Evolutionary conservation across 441 rosid genomes (phyloP), one percentile per base, ranked within the genome.

Genomic region (Jatropha multifida): DNA sequence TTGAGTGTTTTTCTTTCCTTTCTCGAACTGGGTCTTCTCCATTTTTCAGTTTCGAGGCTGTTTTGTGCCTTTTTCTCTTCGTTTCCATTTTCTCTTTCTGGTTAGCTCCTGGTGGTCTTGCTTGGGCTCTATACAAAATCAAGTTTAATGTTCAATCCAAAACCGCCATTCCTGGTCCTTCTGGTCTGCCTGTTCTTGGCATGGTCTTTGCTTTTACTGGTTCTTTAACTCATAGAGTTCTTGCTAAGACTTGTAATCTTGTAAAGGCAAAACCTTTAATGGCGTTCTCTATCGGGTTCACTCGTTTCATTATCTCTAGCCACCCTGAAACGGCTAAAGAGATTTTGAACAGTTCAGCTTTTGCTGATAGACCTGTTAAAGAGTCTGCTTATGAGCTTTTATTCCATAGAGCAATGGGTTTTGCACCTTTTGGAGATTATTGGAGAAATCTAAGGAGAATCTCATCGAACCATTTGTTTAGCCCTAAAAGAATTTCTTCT

Each of bases 321-420:
- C 78, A 93, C 54, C 91, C 94, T 4, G 91, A 83, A 37, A 85
- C 88, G 0, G 94, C 93, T 0, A 90, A 80, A 37, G 97, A 88
- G 80, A 81, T 90, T 65, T 68, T 93, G n/a, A 86, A 79, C 80
- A 91, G 90, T 81, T 82, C 92, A 0, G 90, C 90, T 72, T 93
- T 93, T 9, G 93, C 89, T 7, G 89, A 93, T 75, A 77, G 97
- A 27, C 96, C 97, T 0, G 80, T 92, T 41, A 93, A 93, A 81
- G 94, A 93, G 75, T 91, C 97, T 0, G 92, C 94, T 44, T 93
- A 90, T 71, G 94, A 87, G 85, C 86, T 93, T 32, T 81, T 93
- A 7, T 93, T 91, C 60, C 87, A 93, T 42, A 85, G 92, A 44
- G 92, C 97, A n/a, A 93, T 87, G 89, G 98, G 98, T 20, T 93